Conservation (phyloP, 805 yeast species). For the Sugiyamaella americana region DNA sequence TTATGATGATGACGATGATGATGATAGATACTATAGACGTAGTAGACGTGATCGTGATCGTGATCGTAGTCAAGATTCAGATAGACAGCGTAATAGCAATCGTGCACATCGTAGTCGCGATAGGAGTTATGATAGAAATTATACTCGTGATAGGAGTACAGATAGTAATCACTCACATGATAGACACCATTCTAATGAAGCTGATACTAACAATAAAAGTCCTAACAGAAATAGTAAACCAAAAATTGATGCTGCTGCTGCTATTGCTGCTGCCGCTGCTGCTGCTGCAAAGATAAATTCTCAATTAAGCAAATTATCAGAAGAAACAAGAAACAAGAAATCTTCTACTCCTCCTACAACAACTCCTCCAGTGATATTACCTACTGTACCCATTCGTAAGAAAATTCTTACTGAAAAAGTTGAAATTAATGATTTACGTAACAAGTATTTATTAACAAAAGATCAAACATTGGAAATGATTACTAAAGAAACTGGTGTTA, state of each 20-base stretch:
- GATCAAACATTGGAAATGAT: conserved; percentile 29
- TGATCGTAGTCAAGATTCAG: conserved; percentile 6
- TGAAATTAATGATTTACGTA: conserved; percentile 33
- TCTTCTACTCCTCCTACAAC: background rate
- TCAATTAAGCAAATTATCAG: conserved; percentile 20
- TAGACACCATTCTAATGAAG: background rate
- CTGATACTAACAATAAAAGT: background rate
- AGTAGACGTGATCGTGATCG: conserved; percentile 3
- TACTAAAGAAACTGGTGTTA: conserved; percentile 27
- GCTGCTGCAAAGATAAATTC: conserved; percentile 33
- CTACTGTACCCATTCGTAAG: conserved; percentile 5
- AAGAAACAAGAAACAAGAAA: conserved; percentile 1
- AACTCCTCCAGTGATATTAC: no score
- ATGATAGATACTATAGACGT: background rate
- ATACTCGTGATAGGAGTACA: conserved; percentile 1
- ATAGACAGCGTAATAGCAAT: conserved; percentile 16
- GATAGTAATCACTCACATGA: conserved; percentile 8
- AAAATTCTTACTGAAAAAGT: conserved; percentile 23
- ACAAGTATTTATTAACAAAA: conserved; percentile 33
- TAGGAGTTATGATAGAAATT: conserved; percentile 7
- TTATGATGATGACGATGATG: no score
- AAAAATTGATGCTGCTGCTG: conserved; percentile 26
- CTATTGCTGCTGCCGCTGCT: conserved; percentile 31
- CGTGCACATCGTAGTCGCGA: conserved; percentile 15
- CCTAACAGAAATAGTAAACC: conserved; percentile 2